phyloP scores from a whole-genome alignment of 139 green algal species.

The Tetraselmis striata region DNA sequence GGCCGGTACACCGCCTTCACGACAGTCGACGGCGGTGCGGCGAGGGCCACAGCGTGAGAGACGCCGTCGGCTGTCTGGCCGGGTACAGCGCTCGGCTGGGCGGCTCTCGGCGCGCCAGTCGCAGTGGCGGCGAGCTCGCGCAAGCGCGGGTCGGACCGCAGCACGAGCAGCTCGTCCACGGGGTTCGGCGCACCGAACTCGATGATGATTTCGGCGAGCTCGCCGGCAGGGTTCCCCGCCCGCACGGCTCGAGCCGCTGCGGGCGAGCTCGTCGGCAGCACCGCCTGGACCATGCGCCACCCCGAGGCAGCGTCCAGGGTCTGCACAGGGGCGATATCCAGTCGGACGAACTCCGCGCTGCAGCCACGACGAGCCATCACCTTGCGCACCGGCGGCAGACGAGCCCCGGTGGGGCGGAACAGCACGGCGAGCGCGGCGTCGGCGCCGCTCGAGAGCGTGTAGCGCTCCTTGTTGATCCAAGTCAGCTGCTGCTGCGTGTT shows the following conservation, averaged over 20 bases:
- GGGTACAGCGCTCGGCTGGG: too few species aligned
- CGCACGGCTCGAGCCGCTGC: neutral
- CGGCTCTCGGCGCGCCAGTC: too few species aligned
- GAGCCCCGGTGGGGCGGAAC: neutral
- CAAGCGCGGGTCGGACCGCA: neutral
- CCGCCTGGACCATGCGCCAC: neutral
- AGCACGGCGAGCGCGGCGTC: neutral
- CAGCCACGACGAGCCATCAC: neutral
- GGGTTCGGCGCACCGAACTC: neutral
- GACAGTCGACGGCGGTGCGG: too few species aligned
- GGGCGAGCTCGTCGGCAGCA: neutral
- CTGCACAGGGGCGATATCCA: neutral
- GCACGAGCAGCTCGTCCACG: neutral
- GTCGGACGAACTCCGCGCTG: neutral
- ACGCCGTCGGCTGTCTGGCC: too few species aligned
- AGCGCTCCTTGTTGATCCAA: neutral
- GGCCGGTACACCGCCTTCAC: too few species aligned
- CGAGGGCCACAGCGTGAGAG: too few species aligned
- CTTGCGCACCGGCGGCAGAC: neutral
- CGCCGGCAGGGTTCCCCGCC: neutral
- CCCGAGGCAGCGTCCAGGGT: neutral
- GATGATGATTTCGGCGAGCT: neutral
- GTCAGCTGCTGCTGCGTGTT: neutral
- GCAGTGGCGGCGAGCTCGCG: neutral
- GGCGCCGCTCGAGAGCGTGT: neutral